These are phyloP conservation scores for Geranium incanum DNA, from an alignment of 441 rosid genomes.

Conservation along the genomic window DNA sequence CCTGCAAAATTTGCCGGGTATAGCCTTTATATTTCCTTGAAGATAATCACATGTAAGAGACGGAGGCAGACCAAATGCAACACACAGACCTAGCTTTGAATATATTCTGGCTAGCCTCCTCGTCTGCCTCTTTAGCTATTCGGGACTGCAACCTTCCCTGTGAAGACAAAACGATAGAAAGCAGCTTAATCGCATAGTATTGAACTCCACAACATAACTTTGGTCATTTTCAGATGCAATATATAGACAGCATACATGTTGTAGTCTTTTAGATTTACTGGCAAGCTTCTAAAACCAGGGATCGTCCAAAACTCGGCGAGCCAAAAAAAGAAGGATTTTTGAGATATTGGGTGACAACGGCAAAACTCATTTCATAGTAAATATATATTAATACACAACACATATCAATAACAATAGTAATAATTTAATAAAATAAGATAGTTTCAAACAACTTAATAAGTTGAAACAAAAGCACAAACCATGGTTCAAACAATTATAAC, in stretches of 20 bases:
- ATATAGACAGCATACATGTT: constrained; percentile 4
- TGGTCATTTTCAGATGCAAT: background rate
- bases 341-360: too few species aligned
- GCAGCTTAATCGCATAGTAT: constrained; percentile 10
- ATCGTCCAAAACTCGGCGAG: too few species aligned
- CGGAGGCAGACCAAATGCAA: background rate
- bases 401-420: too few species aligned
- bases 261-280: too few species aligned
- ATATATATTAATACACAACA: too few species aligned
- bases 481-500: too few species aligned
- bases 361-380: too few species aligned
- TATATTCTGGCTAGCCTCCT: constrained; percentile 76
- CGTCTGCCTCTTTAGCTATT: constrained; percentile 65
- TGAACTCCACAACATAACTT: constrained; percentile 7
- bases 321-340: too few species aligned
- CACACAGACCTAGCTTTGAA: constrained; percentile 64
- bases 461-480: too few species aligned
- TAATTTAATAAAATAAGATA: too few species aligned
- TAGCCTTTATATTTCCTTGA: constrained; percentile 4
- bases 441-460: too few species aligned
- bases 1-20: constrained; percentile 35
- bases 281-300: too few species aligned
- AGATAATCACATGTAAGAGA: constrained; percentile 8
- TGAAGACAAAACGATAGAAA: constrained; percentile 12
- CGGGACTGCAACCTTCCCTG: constrained; percentile 53